Evolutionary conservation across 108 stramenopile genomes (phyloP), one percentile per base, ranked within the genome.

Genomic region (Stephanodiscus triporus): DNA sequence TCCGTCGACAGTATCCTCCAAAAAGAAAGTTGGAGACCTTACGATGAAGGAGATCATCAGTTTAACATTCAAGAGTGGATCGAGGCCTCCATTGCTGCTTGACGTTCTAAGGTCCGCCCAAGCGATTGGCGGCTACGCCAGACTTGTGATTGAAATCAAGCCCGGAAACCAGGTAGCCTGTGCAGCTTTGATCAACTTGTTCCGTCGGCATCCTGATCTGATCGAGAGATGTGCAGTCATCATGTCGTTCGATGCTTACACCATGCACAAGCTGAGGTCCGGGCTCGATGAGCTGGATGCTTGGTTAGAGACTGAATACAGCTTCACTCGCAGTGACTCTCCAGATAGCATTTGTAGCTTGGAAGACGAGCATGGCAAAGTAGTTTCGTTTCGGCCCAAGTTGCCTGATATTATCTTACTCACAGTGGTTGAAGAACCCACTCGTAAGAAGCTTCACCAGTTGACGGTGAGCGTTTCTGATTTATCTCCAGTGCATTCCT

Each of bases 121-220:
- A 54, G 86, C 87, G 9, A 87, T 92, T 48, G 87, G 86, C 16
- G 84, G 78, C 14, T 50, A 76, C 10, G 70, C 87, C 10, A 77
- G 80, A 49, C 70, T 92, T 10, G 80, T 92, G 42, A 80, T 92
- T 57, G 91, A 92, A 75, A 87, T 91, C 27, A 91, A 91, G 76
- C 88, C 91, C 6, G 91, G 91, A 45, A 91, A 91, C 50, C 71
- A 79, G 47, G 79, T 74, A 55, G 88, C 91, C 7, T 87, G 86
- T 13, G 79, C 67, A 26, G 91, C 91, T 9, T 61, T 92, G 57
- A 85, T 88, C 9, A 63, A 86, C 14, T 53, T 92, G 57, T 80
- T 92, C 53, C 71, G 76, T 29, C 80, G 73, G 10, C 87, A 92
- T 73, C 88, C 87, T 23, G 84, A 89, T 60, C 71, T 89, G 34